Base-by-base conservation (phyloP, 805 yeast species). In the Metschnikowia kunwiensis region DNA sequence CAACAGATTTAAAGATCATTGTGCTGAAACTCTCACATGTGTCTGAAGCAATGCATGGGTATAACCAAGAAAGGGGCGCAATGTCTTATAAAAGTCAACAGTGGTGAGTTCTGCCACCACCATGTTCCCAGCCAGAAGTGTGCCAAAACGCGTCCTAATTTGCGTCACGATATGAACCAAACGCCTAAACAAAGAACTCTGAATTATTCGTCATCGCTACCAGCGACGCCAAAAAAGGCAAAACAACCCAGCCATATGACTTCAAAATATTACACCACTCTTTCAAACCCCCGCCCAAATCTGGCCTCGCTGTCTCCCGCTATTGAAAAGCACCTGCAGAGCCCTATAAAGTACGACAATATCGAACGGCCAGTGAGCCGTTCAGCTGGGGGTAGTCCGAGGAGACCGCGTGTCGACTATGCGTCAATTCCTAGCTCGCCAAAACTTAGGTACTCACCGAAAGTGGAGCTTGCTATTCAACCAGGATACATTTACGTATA, bases 401-500 rank as follows among this genome's bases (percentile, higher is more conserved):
- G 13, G 27, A 13, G 21, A n/a, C 31, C 29, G 5, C 36, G 26
- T 5, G 16, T 36, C 10, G 40, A 36, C 17, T 36, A 36, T 15
- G 23, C 8, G 17, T 21, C 28, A n/a, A 36, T 36, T 13, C 29
- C 32, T 11, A 20, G 38, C 32, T 38, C 38, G 14, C 29, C 34
- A 10, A 45, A 40, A 19, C 16, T 11, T 21, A 12, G 41, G 10
- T 10, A 37, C 24, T 32, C 36, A 18, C 41, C 41, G 5, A 37
- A 32, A 24, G 36, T 28, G 4, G 41, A 38, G 34, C 30, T 28
- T 13, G 36, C 37, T 13, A 32, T 38, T 21, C 42, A 27, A 22
- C 41, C 54, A 1, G 81, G 82, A 0, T 64, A 47, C 49, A 72
- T 77, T 19, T 77, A 77, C 45, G 62, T 75, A 0, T 77, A 74